Percentiles rank a stretch among this genome's conserved stretches.
These are phyloP conservation scores for Neckera pumila DNA, from an alignment of 225 moss, liverwort and hornwort genomes.

Conservation along the genomic window DNA sequence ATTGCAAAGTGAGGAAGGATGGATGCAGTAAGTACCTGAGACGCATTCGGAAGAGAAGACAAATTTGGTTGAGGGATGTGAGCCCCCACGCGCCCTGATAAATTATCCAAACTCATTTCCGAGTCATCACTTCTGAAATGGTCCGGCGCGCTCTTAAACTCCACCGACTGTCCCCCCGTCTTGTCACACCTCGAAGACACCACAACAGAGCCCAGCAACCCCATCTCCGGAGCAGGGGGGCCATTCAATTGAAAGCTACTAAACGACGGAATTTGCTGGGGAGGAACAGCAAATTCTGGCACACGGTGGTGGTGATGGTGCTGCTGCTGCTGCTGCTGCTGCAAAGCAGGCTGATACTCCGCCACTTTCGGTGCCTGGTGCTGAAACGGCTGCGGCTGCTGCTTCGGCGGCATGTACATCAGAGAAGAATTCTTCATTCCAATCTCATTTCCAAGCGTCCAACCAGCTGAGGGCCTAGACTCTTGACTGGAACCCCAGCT, in stretches of 20 bases:
- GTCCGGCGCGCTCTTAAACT: constrained; percentile 6
- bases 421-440: not conserved
- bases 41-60: not conserved
- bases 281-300: constrained; percentile 6
- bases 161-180: constrained; percentile 28
- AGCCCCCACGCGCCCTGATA: constrained; percentile 11
- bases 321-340: constrained; percentile 1
- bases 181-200: constrained; percentile 32
- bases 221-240: constrained; percentile 9
- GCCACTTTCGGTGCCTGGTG: constrained; percentile 10
- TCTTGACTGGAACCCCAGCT: constrained; percentile 19
- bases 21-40: constrained; percentile 2
- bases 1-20: not conserved
- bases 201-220: constrained; percentile 4
- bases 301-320: not conserved
- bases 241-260: constrained; percentile 13
- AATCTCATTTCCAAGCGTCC: constrained; percentile 6
- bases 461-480: not conserved
- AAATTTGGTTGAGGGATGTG: not conserved
- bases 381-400: constrained; percentile 1
- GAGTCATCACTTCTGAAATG: constrained; percentile 23
- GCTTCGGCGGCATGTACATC: constrained; percentile 15
- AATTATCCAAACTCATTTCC: constrained; percentile 36
- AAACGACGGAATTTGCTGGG: not conserved
- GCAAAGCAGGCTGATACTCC: constrained; percentile 2